phyloP scores from a whole-genome alignment of 2,329 filamentous ascomycete genomes.

The Tolypocladium paradoxum region DNA sequence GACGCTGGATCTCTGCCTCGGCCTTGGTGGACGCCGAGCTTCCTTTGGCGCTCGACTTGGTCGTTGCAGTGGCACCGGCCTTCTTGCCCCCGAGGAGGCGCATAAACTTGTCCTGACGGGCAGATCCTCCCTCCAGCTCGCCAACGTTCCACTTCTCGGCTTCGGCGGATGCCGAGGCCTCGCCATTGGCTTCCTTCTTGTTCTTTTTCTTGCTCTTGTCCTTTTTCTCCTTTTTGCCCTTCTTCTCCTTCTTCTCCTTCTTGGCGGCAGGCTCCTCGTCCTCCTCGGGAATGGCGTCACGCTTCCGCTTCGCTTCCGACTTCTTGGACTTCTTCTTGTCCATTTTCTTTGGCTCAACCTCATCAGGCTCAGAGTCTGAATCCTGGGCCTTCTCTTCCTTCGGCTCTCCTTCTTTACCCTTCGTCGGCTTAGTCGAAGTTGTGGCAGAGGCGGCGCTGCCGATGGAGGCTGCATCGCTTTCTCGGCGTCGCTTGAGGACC shows the following conservation, averaged over 20 bases:
- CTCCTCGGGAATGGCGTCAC: constrained; percentile 13
- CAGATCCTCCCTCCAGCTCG: constrained; percentile 37
- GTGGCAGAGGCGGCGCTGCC: constrained; percentile 10
- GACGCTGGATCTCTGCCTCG: constrained; percentile 43
- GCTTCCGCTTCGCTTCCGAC: constrained; percentile 25
- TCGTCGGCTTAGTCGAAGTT: constrained; percentile 6
- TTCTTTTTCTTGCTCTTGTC: constrained; percentile 8
- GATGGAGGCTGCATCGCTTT: constrained; percentile 17
- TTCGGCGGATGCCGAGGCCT: constrained; percentile 10
- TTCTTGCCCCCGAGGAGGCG: constrained; percentile 44
- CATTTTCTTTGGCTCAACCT: constrained; percentile 12
- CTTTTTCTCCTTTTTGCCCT: constrained; percentile 8
- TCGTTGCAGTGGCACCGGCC: constrained; percentile 17
- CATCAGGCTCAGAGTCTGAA: neutral
- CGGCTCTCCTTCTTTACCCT: constrained; percentile 1
- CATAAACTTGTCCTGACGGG: constrained; percentile 45
- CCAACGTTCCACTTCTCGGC: constrained; percentile 42
- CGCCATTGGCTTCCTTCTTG: constrained; percentile 10
- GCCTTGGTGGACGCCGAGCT: constrained; percentile 27
- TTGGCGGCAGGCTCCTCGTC: constrained; percentile 8
- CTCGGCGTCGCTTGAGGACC: constrained; percentile 18
- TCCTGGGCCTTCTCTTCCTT: constrained; percentile 6
- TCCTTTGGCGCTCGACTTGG: constrained; percentile 9
- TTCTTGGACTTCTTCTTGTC: constrained; percentile 9
- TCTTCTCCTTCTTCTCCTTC: constrained; percentile 13